Evolutionary conservation across 2,329 filamentous ascomycete species (phyloP).

Genomic region (Talaromyces amestolkiae): DNA sequence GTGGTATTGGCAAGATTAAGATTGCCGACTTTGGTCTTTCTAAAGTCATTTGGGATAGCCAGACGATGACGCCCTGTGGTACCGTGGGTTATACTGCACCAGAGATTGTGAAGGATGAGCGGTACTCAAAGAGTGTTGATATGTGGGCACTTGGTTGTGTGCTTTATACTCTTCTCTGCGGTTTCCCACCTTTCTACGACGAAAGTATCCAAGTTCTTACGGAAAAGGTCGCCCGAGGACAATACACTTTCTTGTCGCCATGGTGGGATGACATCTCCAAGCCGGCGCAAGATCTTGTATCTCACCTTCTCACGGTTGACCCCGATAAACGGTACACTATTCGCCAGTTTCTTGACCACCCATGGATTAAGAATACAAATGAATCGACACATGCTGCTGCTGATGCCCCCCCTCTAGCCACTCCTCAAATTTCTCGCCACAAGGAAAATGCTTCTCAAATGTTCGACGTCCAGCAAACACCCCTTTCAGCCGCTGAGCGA

Average conservation of each 20-base stretch:
- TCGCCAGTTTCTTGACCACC: conserved; percentile 86
- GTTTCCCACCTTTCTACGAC: conserved; percentile 97
- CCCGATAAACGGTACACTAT: conserved; percentile 95
- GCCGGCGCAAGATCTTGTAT: conserved; percentile 88
- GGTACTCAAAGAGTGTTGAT: conserved; percentile 97
- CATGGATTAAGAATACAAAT: conserved; percentile 77
- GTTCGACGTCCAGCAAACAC: conserved; percentile 43
- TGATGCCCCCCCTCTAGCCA: conserved; percentile 70
- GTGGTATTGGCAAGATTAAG: conserved; percentile 93
- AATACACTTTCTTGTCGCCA: conserved; percentile 95
- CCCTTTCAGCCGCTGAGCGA: conserved; percentile 55
- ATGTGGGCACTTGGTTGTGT: conserved; percentile 99
- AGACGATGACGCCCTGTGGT: conserved; percentile 98
- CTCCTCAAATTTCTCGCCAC: conserved; percentile 60
- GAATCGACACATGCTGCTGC: conserved; percentile 65
- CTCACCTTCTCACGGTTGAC: conserved; percentile 88
- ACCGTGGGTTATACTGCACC: conserved; percentile 97
- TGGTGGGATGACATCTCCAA: conserved; percentile 99
- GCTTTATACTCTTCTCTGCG: conserved; percentile 91
- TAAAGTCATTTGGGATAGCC: conserved; percentile 96
- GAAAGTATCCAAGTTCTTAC: conserved; percentile 96
- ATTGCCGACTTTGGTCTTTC: conserved; percentile 97
- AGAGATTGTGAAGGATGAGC: conserved; percentile 97
- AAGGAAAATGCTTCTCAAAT: conserved; percentile 51
- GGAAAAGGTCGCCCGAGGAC: conserved; percentile 93